A percentile compares a stretch with the other conserved stretches of the same genome.
phyloP scores from a whole-genome alignment of 768 basidiomycete species.

The Fomitopsis pulvina region DNA sequence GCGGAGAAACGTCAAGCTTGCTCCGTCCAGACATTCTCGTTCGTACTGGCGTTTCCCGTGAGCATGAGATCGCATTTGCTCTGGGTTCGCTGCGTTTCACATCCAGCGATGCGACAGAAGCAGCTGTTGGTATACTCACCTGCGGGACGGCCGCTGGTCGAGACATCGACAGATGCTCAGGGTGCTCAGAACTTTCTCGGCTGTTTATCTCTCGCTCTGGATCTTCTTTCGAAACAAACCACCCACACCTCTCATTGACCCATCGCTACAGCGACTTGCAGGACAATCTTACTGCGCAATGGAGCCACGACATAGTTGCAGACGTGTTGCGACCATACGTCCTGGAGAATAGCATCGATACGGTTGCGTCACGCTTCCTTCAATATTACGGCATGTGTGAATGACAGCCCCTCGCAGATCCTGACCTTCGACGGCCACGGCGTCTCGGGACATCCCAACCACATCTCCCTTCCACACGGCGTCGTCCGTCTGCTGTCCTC shows the following conservation, averaged over 20 bases:
- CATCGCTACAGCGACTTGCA: constrained; percentile 54
- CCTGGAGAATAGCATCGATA: constrained; percentile 49
- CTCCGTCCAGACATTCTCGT: no score
- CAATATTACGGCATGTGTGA: not conserved
- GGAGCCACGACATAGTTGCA: constrained; percentile 59
- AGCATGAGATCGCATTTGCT: no score
- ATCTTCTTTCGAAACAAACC: not conserved
- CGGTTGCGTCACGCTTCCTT: constrained; percentile 32
- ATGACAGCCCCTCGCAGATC: constrained; percentile 40
- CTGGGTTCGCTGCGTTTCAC: no score
- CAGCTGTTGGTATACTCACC: no score
- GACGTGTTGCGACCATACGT: constrained; percentile 54
- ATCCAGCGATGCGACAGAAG: no score
- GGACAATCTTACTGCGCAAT: constrained; percentile 63
- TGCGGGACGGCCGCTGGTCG: no score
- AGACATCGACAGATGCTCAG: no score
- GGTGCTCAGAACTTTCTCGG: not conserved
- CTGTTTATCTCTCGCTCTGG: not conserved
- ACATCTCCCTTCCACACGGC: constrained; percentile 61
- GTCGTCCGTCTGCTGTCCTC: constrained; percentile 35
- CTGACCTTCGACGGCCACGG: constrained; percentile 79
- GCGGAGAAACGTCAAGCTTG: no score
- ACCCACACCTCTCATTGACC: not conserved
- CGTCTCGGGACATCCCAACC: constrained; percentile 84
- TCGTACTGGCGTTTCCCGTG: no score